Conservation (phyloP, 495 filamentous ascomycete genomes). For the Penicillium pulvis region DNA sequence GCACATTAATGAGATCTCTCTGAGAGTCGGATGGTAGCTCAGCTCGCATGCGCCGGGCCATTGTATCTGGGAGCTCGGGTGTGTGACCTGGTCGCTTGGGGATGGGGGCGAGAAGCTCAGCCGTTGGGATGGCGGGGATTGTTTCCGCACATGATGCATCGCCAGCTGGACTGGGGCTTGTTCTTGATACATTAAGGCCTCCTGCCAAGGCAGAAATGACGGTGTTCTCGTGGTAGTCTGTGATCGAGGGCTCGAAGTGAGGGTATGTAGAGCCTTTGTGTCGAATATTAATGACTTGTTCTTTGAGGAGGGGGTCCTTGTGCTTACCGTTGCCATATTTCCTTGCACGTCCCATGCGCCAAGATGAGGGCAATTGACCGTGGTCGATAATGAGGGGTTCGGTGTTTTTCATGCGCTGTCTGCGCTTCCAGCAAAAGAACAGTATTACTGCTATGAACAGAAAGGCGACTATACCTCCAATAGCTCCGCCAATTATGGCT, state of each 20-base stretch:
- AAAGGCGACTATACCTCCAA: conserved; percentile 26
- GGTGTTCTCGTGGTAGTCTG: neutral
- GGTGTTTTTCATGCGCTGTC: conserved; percentile 17
- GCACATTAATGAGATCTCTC: conserved; percentile 41
- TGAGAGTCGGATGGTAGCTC: conserved; percentile 31
- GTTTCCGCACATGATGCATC: neutral
- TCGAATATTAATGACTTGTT: neutral
- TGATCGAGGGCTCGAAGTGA: neutral
- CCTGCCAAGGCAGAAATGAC: neutral
- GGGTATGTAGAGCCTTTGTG: neutral
- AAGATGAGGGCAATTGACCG: neutral
- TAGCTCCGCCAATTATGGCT: conserved; percentile 33
- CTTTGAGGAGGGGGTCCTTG: neutral
- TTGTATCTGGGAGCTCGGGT: conserved; percentile 38
- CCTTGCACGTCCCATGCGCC: neutral
- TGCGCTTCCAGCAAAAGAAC: conserved; percentile 28
- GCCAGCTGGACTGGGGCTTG: neutral
- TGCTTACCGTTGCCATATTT: neutral
- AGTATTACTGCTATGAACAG: conserved; percentile 24
- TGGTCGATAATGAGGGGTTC: neutral
- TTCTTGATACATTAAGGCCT: neutral
- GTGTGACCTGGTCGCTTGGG: conserved; percentile 10
- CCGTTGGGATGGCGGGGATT: conserved; percentile 1
- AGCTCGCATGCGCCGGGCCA: conserved; percentile 29
- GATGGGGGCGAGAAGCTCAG: conserved; percentile 11